Conservation (phyloP, 2,329 filamentous ascomycete genomes). For the Fusarium longipes region DNA sequence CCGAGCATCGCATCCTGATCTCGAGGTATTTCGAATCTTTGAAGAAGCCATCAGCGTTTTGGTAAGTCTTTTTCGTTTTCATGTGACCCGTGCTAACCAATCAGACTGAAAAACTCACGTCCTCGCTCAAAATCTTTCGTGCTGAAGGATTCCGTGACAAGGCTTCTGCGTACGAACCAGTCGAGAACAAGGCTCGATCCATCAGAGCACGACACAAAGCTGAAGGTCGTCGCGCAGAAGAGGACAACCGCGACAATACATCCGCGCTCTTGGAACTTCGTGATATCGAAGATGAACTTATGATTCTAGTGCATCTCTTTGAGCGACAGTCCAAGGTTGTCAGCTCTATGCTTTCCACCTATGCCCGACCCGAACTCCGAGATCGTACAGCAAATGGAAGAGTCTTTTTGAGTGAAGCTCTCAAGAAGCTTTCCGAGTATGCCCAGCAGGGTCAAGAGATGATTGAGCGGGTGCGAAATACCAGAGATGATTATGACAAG, state of each 20-base stretch:
- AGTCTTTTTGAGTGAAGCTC: conserved; percentile 63
- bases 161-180: conserved; percentile 53
- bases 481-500: conserved; percentile 72
- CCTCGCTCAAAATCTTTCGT: conserved; percentile 70
- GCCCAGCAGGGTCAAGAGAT: conserved; percentile 66
- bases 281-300: conserved; percentile 73
- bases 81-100: accelerated
- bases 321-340: conserved; percentile 66
- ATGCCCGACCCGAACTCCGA: conserved; percentile 55
- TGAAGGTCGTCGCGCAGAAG: conserved; percentile 60
- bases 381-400: conserved; percentile 59
- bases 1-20: conserved; percentile 67
- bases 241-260: conserved; percentile 71
- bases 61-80: conserved; percentile 50
- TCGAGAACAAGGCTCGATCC: conserved; percentile 55
- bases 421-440: conserved; percentile 66
- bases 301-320: conserved; percentile 66
- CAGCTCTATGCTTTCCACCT: conserved; percentile 59
- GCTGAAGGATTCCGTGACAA: conserved; percentile 65
- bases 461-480: conserved; percentile 66
- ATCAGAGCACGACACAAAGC: conserved; percentile 55
- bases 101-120: conserved; percentile 71
- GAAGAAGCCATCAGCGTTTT: conserved; percentile 73
- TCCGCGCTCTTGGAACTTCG: conserved; percentile 71
- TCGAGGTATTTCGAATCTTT: conserved; percentile 73